Evolutionary conservation across 2,329 filamentous ascomycete species (phyloP).

Genomic region (Fusarium nisikadoi): DNA sequence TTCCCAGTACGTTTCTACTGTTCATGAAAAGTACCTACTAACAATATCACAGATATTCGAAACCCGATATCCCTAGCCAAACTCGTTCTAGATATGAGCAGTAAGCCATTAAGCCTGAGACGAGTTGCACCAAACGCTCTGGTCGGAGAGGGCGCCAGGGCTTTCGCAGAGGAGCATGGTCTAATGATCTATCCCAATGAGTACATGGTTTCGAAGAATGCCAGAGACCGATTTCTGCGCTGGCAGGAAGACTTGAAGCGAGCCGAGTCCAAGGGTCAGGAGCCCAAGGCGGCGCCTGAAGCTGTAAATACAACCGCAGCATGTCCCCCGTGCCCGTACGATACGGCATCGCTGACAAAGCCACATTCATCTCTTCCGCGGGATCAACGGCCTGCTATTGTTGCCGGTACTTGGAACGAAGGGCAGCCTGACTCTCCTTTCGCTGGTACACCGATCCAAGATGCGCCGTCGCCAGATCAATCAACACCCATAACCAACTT

Average conservation of each 20-base stretch:
- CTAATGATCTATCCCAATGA: conserved; percentile 80
- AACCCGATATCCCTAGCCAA: conserved; percentile 93
- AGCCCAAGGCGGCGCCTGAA: conserved; percentile 35
- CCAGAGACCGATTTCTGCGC: conserved; percentile 79
- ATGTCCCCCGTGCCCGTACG: conserved; percentile 48
- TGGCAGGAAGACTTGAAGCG: conserved; percentile 81
- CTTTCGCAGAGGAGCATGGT: conserved; percentile 85
- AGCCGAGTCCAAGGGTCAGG: conserved; percentile 61
- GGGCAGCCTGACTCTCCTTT: conserved; percentile 69
- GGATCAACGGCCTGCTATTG: conserved; percentile 65
- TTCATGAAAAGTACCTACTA: not conserved
- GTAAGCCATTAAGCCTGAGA: conserved; percentile 80
- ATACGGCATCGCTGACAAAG: conserved; percentile 46
- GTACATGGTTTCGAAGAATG: conserved; percentile 80
- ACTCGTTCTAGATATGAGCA: conserved; percentile 81
- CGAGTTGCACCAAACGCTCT: conserved; percentile 94
- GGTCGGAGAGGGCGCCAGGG: conserved; percentile 83
- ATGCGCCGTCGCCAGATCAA: conserved; percentile 31
- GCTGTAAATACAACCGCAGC: conserved; percentile 21
- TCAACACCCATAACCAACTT: conserved; percentile 31
- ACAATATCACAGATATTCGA: conserved; percentile 74
- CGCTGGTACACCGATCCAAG: conserved; percentile 43
- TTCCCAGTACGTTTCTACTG: conserved; percentile 74
- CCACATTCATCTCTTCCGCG: conserved; percentile 42
- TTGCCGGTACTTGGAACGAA: conserved; percentile 70